Evolutionary conservation across 345 rosid genomes (phyloP), one percentile per base, ranked within the genome.

Genomic region (Cardamine resedifolia): DNA sequence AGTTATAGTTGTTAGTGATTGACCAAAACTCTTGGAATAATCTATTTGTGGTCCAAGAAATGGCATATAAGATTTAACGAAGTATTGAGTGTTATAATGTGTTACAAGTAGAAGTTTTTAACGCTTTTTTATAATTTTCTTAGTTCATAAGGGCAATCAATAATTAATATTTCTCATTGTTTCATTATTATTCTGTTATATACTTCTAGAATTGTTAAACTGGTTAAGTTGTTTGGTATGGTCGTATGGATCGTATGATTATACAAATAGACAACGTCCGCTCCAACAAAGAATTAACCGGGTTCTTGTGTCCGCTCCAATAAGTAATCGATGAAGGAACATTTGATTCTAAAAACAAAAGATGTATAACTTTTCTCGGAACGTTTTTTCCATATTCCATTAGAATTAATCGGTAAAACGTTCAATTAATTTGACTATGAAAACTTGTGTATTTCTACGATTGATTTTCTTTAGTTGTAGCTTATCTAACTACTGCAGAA

Each of bases 291-390:
- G 50, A 38, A 52, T 12, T 21, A 20, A 53, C 5, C 41, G 39
- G 62, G 38, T 39, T 19, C 7, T 67, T 55, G 27, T 53, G 72
- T n/a, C n/a, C n/a, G n/a, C n/a, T n/a, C n/a, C n/a, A n/a, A n/a
- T n/a, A n/a, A 66, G 61, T 24, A 49, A 51, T 38, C 50, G 2
- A 16, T 36, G 61, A 38, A 26, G 18, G 19, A 12, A 27, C 36
- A 38, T 66, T 8, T 48, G 44, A 41, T 49, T 31, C 30, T 1
- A 6, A 6, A 28, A 23, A n/a, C n/a, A n/a, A 23, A 28, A 18
- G 15, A 44, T 39, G 45, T n/a, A 41, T 43, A 61, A 24, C n/a
- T 8, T 7, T 21, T 7, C 5, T 21, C 3, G 0, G 41, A 59
- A 7, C 3, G 3, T 15, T n/a, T 41, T 9, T 11, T 6, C 5